These are phyloP conservation scores for Lasiosphaeriaceae sp. DNA, from an alignment of 495 filamentous ascomycete genomes.

Conservation along the genomic window DNA sequence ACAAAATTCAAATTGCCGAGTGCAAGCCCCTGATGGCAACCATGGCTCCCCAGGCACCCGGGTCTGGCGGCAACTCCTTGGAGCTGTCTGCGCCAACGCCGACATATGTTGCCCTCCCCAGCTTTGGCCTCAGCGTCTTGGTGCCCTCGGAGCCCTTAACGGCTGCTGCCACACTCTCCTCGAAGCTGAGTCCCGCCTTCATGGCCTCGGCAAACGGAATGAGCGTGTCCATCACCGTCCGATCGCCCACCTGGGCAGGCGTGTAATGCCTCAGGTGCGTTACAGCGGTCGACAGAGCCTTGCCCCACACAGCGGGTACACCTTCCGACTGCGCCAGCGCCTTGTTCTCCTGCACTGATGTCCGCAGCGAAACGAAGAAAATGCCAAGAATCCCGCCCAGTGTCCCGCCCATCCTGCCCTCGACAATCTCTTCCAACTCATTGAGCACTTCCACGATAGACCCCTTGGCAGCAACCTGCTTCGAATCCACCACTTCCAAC, in stretches of 20 bases:
- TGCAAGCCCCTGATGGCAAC: constrained; percentile 52
- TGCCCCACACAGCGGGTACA: constrained; percentile 33
- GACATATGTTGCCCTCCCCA: constrained; percentile 59
- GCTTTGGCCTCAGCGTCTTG: constrained; percentile 49
- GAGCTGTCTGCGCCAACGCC: constrained; percentile 41
- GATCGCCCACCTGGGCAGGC: constrained; percentile 44
- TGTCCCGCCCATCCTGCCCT: constrained; percentile 57
- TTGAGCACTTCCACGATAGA: constrained; percentile 49
- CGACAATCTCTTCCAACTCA: constrained; percentile 53
- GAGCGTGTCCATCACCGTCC: constrained; percentile 56
- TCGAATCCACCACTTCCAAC: constrained; percentile 34
- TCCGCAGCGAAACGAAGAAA: constrained; percentile 54
- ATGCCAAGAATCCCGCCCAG: constrained; percentile 59
- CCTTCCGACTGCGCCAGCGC: constrained; percentile 25
- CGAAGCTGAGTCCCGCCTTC: constrained; percentile 38
- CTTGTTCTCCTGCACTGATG: constrained; percentile 40
- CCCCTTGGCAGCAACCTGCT: constrained; percentile 34
- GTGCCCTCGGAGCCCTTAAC: constrained; percentile 53
- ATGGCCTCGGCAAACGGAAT: constrained; percentile 55
- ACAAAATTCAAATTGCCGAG: constrained; percentile 9
- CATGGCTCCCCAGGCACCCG: constrained; percentile 59
- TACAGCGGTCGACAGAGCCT: constrained; percentile 32
- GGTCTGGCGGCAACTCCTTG: constrained; percentile 51
- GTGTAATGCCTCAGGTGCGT: constrained; percentile 46
- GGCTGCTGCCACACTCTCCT: constrained; percentile 48